phyloP scores from a whole-genome alignment of 129 eudicot species.

The Kitagawia praeruptora region DNA sequence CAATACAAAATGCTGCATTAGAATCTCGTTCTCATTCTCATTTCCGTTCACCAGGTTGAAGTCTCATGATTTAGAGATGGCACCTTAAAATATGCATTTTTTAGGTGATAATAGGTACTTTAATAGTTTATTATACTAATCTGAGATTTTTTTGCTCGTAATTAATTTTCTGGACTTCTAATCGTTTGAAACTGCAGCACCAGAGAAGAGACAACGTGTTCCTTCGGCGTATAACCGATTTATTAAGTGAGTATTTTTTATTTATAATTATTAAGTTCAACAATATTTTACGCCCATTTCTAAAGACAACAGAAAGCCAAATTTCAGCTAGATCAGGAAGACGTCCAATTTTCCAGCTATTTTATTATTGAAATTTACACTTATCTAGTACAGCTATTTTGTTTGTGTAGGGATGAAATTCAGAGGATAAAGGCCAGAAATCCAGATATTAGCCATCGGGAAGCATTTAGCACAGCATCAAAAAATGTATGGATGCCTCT shows the following conservation, averaged over 20 bases:
- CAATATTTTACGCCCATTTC: no score
- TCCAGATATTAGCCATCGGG: constrained; percentile 65
- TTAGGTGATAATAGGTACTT: no score
- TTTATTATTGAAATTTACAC: neutral
- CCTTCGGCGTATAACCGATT: constrained; percentile 73
- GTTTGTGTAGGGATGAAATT: constrained; percentile 55
- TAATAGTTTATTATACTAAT: no score
- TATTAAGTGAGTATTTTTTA: constrained; percentile 16
- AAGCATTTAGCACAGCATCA: constrained; percentile 82
- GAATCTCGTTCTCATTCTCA: no score
- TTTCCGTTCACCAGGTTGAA: no score
- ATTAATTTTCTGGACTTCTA: neutral
- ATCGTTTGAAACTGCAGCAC: constrained; percentile 27
- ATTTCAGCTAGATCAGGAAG: no score
- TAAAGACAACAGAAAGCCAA: no score
- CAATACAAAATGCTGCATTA: no score
- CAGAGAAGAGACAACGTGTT: constrained; percentile 63
- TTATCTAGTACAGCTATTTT: neutral
- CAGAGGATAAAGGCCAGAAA: constrained; percentile 69
- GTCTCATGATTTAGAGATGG: no score
- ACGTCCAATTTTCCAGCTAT: neutral
- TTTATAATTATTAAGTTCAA: neutral
- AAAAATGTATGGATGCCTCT: constrained; percentile 47
- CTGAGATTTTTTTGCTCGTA: no score
- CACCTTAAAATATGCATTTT: no score